phyloP scores from a whole-genome alignment of 2,329 filamentous ascomycete genomes.

The Pseudocercospora pini-densiflorae region DNA sequence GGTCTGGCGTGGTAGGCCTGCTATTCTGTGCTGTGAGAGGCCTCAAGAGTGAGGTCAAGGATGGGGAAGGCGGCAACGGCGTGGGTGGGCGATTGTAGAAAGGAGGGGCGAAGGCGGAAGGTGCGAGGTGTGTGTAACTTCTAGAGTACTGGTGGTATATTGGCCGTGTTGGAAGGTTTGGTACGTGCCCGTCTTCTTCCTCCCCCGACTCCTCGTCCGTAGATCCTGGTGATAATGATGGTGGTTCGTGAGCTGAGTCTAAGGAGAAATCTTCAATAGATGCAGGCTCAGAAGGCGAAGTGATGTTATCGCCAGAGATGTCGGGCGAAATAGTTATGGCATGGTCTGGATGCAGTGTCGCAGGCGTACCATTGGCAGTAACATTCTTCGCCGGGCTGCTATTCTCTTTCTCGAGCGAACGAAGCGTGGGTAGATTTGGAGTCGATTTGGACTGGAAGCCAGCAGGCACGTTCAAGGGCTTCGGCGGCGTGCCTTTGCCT shows the following conservation, averaged over 20 bases:
- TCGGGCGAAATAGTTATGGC: conserved; percentile 23
- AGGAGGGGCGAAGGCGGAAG: conserved; percentile 69
- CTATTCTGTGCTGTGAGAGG: conserved; percentile 72
- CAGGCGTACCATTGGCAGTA: conserved; percentile 17
- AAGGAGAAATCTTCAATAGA: conserved; percentile 46
- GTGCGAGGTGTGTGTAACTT: conserved; percentile 51
- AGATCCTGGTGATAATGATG: conserved; percentile 33
- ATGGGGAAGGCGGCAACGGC: conserved; percentile 88
- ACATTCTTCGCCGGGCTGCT: conserved; percentile 21
- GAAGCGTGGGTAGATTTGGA: conserved; percentile 51
- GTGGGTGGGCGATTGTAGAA: conserved; percentile 99
- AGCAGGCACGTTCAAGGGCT: conserved; percentile 15
- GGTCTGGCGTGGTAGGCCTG: conserved; percentile 90
- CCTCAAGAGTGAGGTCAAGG: conserved; percentile 86
- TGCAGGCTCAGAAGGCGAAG: conserved; percentile 45
- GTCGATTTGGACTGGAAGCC: conserved; percentile 53
- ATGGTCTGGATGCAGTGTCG: conserved; percentile 21
- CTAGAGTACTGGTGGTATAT: conserved; percentile 49
- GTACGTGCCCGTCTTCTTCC: conserved; percentile 38
- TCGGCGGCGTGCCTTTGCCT: conserved; percentile 37
- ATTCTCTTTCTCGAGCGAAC: conserved; percentile 34
- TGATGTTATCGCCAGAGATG: conserved; percentile 33
- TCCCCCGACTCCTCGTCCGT: conserved; percentile 37
- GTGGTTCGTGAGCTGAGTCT: conserved; percentile 35
- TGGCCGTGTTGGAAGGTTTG: conserved; percentile 39